A percentile compares a stretch with the other conserved stretches of the same genome.
phyloP scores from a whole-genome alignment of 192 early-diverging fungal genomes.

The Lobosporangium transversale region DNA sequence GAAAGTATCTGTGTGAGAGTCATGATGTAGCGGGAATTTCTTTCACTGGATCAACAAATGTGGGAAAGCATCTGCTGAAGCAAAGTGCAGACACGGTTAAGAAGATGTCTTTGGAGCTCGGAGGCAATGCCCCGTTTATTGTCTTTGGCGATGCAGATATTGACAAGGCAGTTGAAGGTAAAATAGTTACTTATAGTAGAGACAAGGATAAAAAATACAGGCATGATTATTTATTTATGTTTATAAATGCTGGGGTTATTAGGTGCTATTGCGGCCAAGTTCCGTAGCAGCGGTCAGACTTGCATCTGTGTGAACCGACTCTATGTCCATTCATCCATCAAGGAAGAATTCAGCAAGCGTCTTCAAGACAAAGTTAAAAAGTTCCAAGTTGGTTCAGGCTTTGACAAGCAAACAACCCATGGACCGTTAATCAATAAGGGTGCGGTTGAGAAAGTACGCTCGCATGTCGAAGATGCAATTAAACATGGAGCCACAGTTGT shows the following conservation, averaged over 20 bases:
- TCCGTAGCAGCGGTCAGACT: conserved; percentile 82
- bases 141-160: conserved; percentile 83
- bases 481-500: conserved; percentile 75
- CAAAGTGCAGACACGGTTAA: conserved; percentile 74
- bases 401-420: conserved; percentile 69
- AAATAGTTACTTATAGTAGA: too few relatives aligned
- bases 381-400: conserved; percentile 81
- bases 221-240: too few relatives aligned
- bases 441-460: conserved; percentile 74
- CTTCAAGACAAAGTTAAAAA: conserved; percentile 63
- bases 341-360: conserved; percentile 68
- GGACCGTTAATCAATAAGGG: conserved; percentile 84
- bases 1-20: conserved; percentile 67
- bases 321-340: conserved; percentile 75
- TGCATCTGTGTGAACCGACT: conserved; percentile 84
- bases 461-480: conserved; percentile 78
- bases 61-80: conserved; percentile 72
- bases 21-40: conserved; percentile 73
- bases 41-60: conserved; percentile 82
- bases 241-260: too few relatives aligned
- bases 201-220: not conserved
- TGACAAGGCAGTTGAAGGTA: conserved; percentile 73
- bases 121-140: conserved; percentile 85
- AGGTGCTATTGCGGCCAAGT: conserved; percentile 69
- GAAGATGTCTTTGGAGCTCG: conserved; percentile 84